These are phyloP conservation scores for Termitomyces sp. DNA, from an alignment of 768 basidiomycete genomes.

Conservation along the genomic window DNA sequence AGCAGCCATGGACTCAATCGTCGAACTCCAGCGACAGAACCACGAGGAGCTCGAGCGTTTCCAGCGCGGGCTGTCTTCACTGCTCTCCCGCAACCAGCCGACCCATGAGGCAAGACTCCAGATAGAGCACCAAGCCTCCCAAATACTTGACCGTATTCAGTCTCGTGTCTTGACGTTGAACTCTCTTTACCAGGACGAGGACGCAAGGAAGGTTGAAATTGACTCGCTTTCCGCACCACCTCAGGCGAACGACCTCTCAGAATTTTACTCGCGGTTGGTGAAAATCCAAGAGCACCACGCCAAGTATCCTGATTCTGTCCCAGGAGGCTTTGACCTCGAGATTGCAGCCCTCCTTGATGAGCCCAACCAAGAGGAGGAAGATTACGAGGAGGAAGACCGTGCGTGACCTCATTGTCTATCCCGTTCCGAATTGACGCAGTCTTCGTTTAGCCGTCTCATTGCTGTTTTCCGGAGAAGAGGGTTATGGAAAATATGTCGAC, in stretches of 20 bases:
- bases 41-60: conserved; percentile 96
- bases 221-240: conserved; percentile 57
- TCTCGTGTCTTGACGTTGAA: conserved; percentile 65
- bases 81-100: conserved; percentile 67
- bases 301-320: conserved; percentile 89
- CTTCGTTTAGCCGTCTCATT: conserved; percentile 62
- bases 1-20: conserved; percentile 81
- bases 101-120: conserved; percentile 66
- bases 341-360: conserved; percentile 81
- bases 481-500: conserved; percentile 93
- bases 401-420: conserved; percentile 31
- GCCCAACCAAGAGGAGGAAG: conserved; percentile 70
- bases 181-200: conserved; percentile 75
- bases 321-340: conserved; percentile 82
- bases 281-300: conserved; percentile 96
- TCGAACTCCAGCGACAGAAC: conserved; percentile 92
- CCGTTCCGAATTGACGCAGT: conserved; percentile 5
- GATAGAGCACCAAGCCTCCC: conserved; percentile 86
- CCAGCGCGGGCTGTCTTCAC: conserved; percentile 80
- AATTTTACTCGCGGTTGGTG: conserved; percentile 94
- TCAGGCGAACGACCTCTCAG: conserved; percentile 74
- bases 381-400: conserved; percentile 88
- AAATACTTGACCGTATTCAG: conserved; percentile 83
- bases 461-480: conserved; percentile 95
- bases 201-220: conserved; percentile 66